Base-by-base conservation (phyloP, 352 stramenopile genomes). In the Phytopythium ostracodes region DNA sequence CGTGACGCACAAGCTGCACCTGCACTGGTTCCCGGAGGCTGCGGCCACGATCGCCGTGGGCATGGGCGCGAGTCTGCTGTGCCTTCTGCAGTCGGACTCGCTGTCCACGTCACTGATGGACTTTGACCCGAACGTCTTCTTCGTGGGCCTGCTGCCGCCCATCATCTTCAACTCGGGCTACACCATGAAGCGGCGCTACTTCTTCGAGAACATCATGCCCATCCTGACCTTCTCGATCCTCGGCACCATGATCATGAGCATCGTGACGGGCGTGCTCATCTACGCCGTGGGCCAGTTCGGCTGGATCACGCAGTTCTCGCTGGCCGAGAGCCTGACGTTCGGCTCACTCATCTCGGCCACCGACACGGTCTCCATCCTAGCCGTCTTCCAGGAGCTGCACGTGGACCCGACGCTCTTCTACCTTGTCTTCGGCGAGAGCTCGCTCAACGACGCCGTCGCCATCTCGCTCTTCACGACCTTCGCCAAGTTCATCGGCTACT, bases 161-260 rank as follows among this genome's bases (percentile, higher is more conserved):
- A 98, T 98, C 62, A 97, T 98, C 61, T 98, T 98, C 78, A 98
- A 98, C 74, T 96, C 84, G 27, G 93, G 82, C 20, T 98, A 96
- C 77, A 89, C 90, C 22, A 90, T 98, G 73, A 94, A 97, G 66
- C 81, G 83, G 58, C 83, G 92, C 42, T 88, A 97, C 56, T 98
- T 98, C 60, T 96, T 98, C 62, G 81, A 92, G 56, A 94, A 98
- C 69, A 89, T 98, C 63, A 77, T 65, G 22, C 83, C 91, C 3
- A 98, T 98, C 60, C 68, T 94, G 20, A 84, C 94, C 18, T 97
- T 89, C 73, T 94, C 93, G 38, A 88, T 97, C 60, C 60, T 94
- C 24, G 94, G 93, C 11, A 98, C 93, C 6, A 79, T 96, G 31
- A 84, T 96, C 64, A 97, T 90, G 70, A 93, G 87, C 38, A 80